Evolutionary conservation across 1,284 basidiomycete genomes (phyloP).

Genomic region (Ceratobasidium sp.): DNA sequence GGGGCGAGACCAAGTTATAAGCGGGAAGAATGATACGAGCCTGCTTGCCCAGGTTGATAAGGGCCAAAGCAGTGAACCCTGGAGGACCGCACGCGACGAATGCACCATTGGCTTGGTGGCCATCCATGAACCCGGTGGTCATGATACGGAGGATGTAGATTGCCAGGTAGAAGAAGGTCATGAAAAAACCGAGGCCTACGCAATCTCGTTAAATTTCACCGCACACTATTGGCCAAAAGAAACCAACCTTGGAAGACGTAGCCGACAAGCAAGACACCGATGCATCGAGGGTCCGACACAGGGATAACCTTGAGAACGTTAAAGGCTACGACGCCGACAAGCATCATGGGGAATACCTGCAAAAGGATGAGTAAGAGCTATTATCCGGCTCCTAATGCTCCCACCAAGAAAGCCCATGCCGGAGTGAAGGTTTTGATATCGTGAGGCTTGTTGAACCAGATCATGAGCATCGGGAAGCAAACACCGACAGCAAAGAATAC

Average conservation of each 20-base stretch:
- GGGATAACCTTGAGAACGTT: conserved; percentile 36
- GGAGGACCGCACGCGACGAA: conserved; percentile 42
- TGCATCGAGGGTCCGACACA: conserved; percentile 26
- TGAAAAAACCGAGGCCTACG: conserved; percentile 39
- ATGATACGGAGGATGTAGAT: conserved; percentile 39
- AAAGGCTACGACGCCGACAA: conserved; percentile 33
- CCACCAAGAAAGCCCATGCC: conserved; percentile 41
- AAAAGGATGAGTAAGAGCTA: not conserved
- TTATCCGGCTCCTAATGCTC: not conserved
- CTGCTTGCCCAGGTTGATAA: conserved; percentile 40
- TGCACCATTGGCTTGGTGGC: conserved; percentile 41
- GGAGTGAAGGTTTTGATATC: conserved; percentile 41
- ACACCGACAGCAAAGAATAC: conserved; percentile 31
- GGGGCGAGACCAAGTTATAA: conserved; percentile 34
- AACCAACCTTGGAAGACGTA: conserved; percentile 40
- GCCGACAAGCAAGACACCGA: conserved; percentile 37
- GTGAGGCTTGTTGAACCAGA: conserved; percentile 41
- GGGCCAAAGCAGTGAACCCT: conserved; percentile 40
- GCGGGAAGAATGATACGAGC: conserved; percentile 35
- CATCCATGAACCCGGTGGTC: conserved; percentile 38
- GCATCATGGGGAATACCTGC: conserved; percentile 34
- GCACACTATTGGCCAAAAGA: too few species aligned
- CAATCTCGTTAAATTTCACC: not conserved
- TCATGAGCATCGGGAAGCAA: conserved; percentile 37
- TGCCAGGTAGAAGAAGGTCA: conserved; percentile 39